Conservation (phyloP, 768 basidiomycete genomes). For the Tylopilus cervinicoccineus region DNA sequence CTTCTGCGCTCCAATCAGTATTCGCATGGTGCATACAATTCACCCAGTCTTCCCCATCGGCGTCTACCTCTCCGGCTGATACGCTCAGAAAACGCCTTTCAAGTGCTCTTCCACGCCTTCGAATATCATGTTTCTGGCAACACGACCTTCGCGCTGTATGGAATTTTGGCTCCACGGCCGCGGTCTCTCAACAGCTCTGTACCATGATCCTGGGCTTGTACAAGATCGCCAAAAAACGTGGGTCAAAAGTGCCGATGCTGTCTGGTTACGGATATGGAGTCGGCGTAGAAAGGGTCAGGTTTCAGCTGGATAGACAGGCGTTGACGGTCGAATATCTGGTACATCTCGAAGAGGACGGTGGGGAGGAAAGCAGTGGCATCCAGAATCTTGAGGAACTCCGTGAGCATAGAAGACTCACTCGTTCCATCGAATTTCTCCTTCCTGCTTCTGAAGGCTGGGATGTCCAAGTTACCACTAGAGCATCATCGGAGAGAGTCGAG, state of each 20-base stretch:
- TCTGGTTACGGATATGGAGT: slow-evolving; percentile 79
- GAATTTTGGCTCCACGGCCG: slow-evolving; percentile 66
- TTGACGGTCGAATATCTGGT: slow-evolving; percentile 82
- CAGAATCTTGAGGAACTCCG: slow-evolving; percentile 64
- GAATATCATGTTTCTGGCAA: slow-evolving; percentile 93
- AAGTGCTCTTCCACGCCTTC: slow-evolving; percentile 40
- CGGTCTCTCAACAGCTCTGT: slow-evolving; percentile 76
- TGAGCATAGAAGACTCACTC: slow-evolving; percentile 65
- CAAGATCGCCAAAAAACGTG: slow-evolving; percentile 76
- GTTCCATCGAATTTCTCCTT: slow-evolving; percentile 78
- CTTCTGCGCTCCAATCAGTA: slow-evolving; percentile 40
- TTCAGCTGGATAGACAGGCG: slow-evolving; percentile 79
- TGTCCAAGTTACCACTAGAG: slow-evolving; percentile 71
- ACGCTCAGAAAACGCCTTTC: slow-evolving; percentile 28
- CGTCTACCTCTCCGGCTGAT: slow-evolving; percentile 34
- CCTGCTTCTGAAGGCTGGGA: slow-evolving; percentile 83
- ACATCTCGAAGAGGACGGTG: slow-evolving; percentile 55
- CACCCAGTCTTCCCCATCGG: slow-evolving; percentile 37
- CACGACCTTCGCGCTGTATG: slow-evolving; percentile 88
- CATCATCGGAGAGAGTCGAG: slow-evolving; percentile 68
- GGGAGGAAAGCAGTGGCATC: slow-evolving; percentile 16
- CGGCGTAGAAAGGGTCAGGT: slow-evolving; percentile 71
- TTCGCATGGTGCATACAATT: slow-evolving; percentile 94
- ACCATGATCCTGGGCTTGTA: slow-evolving; percentile 78
- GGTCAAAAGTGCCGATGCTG: slow-evolving; percentile 69